Evolutionary conservation across 148 eudicot species (phyloP).

Genomic region (Chenopodium suecicum): DNA sequence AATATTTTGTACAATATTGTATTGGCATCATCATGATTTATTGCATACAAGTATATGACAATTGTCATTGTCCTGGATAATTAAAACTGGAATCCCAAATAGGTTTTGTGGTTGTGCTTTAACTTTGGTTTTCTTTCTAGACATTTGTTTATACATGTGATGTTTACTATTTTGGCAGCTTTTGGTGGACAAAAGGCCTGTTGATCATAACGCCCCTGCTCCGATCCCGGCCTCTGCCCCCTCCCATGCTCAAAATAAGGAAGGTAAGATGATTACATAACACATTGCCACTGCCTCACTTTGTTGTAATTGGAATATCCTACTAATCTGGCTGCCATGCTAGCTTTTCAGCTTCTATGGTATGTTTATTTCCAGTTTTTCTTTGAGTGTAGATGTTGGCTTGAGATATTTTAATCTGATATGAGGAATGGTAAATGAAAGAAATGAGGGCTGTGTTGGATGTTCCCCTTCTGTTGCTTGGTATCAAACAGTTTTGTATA

Average conservation of each 20-base stretch:
- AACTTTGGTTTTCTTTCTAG: background rate
- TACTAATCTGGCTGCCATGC: background rate
- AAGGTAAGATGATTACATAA: conserved; percentile 41
- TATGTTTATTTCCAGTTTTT: background rate
- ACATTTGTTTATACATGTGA: background rate
- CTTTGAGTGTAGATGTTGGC: background rate
- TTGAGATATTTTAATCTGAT: background rate
- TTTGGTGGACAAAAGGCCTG: conserved; percentile 61
- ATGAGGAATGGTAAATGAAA: background rate
- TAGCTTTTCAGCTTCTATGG: background rate
- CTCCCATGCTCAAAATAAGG: conserved; percentile 46
- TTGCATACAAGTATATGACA: background rate
- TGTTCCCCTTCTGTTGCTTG: background rate
- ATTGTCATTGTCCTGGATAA: background rate
- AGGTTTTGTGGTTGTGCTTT: background rate
- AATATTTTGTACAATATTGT: background rate
- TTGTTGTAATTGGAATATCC: background rate
- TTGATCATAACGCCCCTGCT: conserved; percentile 47
- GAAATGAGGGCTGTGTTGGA: background rate
- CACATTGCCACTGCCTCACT: background rate
- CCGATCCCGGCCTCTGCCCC: conserved; percentile 38
- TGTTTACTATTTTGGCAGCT: conserved; percentile 44
- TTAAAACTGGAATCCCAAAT: background rate
- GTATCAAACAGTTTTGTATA: background rate
- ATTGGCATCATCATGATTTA: background rate